Evolutionary conservation across 441 rosid genomes (phyloP).

Genomic region (Euphorbia celastroides): DNA sequence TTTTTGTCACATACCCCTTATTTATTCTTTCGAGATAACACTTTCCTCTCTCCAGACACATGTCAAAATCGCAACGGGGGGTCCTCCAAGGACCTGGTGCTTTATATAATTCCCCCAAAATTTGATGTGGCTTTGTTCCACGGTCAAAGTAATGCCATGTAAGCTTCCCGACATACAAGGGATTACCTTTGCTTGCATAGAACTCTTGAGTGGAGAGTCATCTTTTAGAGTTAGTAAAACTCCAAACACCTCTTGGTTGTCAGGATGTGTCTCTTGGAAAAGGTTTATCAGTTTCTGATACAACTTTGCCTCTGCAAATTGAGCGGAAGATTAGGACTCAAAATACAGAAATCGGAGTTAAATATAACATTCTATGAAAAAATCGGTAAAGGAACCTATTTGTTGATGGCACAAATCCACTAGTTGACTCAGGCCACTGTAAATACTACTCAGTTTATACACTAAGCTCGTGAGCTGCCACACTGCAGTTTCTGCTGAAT

Average conservation of each 20-base stretch:
- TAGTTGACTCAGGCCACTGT: conserved; percentile 36
- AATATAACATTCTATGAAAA: conserved; percentile 13
- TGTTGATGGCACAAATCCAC: conserved; percentile 52
- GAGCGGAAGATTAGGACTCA: neutral
- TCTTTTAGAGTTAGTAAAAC: conserved; percentile 46
- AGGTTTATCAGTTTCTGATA: conserved; percentile 44
- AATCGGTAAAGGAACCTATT: conserved; percentile 39
- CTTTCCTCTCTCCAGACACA: too few species aligned
- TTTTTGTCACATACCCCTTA: too few species aligned
- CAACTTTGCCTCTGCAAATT: conserved; percentile 45
- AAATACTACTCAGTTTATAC: conserved; percentile 37
- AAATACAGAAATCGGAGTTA: neutral
- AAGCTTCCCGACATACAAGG: neutral
- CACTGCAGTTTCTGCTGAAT: conserved; percentile 38
- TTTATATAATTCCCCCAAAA: too few species aligned
- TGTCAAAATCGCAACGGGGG: too few species aligned
- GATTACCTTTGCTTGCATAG: conserved; percentile 40
- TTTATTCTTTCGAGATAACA: too few species aligned
- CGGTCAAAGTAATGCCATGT: neutral
- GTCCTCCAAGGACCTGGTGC: too few species aligned
- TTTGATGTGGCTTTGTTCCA: too few species aligned
- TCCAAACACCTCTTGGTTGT: conserved; percentile 64
- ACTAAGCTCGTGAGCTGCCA: conserved; percentile 66
- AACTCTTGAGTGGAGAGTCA: conserved; percentile 53
- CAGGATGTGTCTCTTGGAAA: conserved; percentile 33